These are phyloP conservation scores for Lodderomyces elongisporus DNA, from an alignment of 1,139 yeast species.

Conservation along the genomic window DNA sequence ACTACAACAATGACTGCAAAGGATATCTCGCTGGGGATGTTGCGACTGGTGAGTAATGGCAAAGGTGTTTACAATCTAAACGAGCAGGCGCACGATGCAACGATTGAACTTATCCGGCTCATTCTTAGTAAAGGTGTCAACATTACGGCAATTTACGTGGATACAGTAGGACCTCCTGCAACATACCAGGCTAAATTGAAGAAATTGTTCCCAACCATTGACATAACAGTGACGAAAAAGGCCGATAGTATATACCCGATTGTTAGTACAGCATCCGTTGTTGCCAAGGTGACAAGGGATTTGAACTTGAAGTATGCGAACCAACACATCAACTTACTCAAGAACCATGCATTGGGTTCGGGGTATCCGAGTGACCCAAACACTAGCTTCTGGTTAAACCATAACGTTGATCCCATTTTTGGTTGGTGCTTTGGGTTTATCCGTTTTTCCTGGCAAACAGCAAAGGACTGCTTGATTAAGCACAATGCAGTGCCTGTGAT, in stretches of 20 bases:
- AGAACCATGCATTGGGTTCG: constrained; percentile 57
- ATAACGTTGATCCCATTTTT: constrained; percentile 62
- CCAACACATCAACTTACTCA: constrained; percentile 17
- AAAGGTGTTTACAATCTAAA: constrained; percentile 71
- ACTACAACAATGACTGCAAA: constrained; percentile 80
- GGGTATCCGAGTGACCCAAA: constrained; percentile 95
- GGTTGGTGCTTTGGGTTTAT: constrained; percentile 81
- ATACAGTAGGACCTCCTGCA: constrained; percentile 94
- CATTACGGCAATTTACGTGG: constrained; percentile 72
- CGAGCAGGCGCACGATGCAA: constrained; percentile 94
- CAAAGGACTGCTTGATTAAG: constrained; percentile 63
- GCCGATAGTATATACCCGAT: constrained; percentile 94
- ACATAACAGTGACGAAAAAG: constrained; percentile 85
- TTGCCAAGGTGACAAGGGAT: constrained; percentile 95
- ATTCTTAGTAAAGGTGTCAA: constrained; percentile 60
- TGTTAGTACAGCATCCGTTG: constrained; percentile 94
- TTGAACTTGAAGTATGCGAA: constrained; percentile 46
- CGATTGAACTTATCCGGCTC: constrained; percentile 66
- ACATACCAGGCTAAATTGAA: constrained; percentile 75
- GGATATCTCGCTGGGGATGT: constrained; percentile 88
- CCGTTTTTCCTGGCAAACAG: constrained; percentile 92
- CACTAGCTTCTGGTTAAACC: constrained; percentile 67
- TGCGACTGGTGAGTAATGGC: constrained; percentile 50
- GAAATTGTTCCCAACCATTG: constrained; percentile 61
- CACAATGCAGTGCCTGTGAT: constrained; percentile 42